Base-by-base conservation (phyloP, 2,329 filamentous ascomycete species). In the Botrytis deweyae region DNA sequence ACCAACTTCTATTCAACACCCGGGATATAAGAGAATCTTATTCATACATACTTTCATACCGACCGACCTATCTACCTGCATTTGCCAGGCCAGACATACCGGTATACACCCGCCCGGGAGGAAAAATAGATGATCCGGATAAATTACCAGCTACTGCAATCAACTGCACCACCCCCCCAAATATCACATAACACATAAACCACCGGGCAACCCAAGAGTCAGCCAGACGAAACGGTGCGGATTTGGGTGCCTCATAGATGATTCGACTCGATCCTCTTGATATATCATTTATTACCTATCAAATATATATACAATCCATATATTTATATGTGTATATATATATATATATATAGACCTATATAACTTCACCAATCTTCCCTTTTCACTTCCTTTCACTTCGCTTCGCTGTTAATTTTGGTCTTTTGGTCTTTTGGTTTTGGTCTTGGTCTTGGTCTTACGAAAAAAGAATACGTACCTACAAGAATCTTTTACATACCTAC, bases 61-160 rank as follows among this genome's bases (percentile, higher is more conserved):
- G 3, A 33, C 22, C 46, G 22, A 22, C 46, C 44, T n/a, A 55
- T 8, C 49, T 16, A n/a, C 25, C 49, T 55, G 14, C 49, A n/a
- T 55, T n/a, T 55, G 25, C 49, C 25, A n/a, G 46, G 46, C 46
- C 46, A 49, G 49, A n/a, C 49, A 8, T 16, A 55, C 49, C 49
- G 25, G 25, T 16, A n/a, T 55, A 52, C 52, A 68, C 40, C 65
- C 46, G 36, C 36, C 10, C 49, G 65, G 65, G 49, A 58, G 49
- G 65, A 58, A 68, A 33, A 68, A 68, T 33, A 68, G 25, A 58
- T 68, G 36, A 68, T 68, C 65, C 65, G 65, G 40, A 55, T 22
- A 22, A 68, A 58, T 68, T 58, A 68, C 8, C 33, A 29, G 3
- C 22, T 68, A 46, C 46, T 29, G 16, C 33, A 55, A 52, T 52